Evolutionary conservation across 768 basidiomycete genomes (phyloP), one percentile per base, ranked within the genome.

Genomic region (Tylopilus intermedius): DNA sequence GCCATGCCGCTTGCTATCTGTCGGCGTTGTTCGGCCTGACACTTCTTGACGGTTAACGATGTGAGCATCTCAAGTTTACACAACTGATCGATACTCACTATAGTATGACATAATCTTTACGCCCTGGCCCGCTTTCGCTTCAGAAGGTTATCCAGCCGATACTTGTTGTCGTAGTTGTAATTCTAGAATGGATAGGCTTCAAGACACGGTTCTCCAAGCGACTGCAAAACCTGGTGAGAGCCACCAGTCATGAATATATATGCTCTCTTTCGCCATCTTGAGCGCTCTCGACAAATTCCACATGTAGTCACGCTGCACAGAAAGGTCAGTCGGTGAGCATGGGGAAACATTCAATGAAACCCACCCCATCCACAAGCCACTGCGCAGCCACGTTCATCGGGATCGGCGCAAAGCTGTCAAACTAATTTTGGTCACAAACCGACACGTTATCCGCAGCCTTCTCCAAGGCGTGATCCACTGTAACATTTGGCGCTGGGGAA

Each of bases 221-320:
- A 37, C 7, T 10, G 29, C 62, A 63, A 49, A 64, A 90, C 90
- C 86, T 4, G 91, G 92, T 24, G 91, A 91, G 22, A 94, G 73
- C 96, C 95, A 98, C 95, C 95, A 97, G 70, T 95, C 95, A 65
- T 98, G 96, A 35, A 97, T 96, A 65, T 93, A 94, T 50, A 96
- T 93, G 42, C 73, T 78, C 62, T 92, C 86, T 66, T 85, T 86
- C 0, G 95, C 95, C 60, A 96, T 78, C 24, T 90, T 76, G 44
- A 99, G 86, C 0, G 95, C 95, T 38, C 91, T 81, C 22, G 90
- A 91, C 22, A 99, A 73, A 64, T 94, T 95, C 96, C 95, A 99
- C 71, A 93, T 95, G 65, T 99, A 99, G 67, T 99, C 95, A 10
- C 95, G 84, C 89, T 94, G 54, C 14, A 27, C n/a, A 54, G 47